These are phyloP conservation scores for Cytospora leucostoma DNA, from an alignment of 2,329 filamentous ascomycete species.

Conservation along the genomic window DNA sequence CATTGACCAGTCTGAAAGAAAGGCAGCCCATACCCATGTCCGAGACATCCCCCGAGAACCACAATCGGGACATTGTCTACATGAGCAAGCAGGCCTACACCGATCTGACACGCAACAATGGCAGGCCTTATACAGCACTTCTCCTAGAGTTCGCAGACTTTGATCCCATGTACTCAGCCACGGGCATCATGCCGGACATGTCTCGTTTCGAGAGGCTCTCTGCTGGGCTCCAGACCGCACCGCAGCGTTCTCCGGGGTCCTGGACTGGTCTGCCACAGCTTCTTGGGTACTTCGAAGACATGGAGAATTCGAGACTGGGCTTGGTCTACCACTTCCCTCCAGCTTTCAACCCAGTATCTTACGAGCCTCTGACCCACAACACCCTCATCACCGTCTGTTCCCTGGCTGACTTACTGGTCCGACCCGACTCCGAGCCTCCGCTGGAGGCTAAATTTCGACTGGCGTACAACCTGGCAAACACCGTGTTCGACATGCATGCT, in stretches of 20 bases:
- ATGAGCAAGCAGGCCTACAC: slow-evolving; percentile 56
- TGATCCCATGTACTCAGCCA: slow-evolving; percentile 62
- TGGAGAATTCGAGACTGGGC: slow-evolving; percentile 68
- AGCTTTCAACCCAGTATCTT: slow-evolving; percentile 60
- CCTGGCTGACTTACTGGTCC: slow-evolving; percentile 54
- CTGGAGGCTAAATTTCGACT: slow-evolving; percentile 77
- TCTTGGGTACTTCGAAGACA: slow-evolving; percentile 74
- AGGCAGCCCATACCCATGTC: slow-evolving; percentile 44
- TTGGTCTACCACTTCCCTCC: slow-evolving; percentile 74
- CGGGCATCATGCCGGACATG: slow-evolving; percentile 66
- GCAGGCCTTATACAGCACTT: slow-evolving; percentile 54
- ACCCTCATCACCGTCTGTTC: slow-evolving; percentile 55
- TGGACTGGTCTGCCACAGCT: slow-evolving; percentile 64
- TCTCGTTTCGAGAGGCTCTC: slow-evolving; percentile 65
- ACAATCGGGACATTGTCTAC: slow-evolving; percentile 50
- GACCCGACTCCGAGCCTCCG: slow-evolving; percentile 60
- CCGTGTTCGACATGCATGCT: slow-evolving; percentile 72
- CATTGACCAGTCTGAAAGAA: slow-evolving; percentile 51
- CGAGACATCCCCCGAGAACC: slow-evolving; percentile 36
- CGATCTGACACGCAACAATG: slow-evolving; percentile 47
- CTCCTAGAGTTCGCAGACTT: slow-evolving; percentile 72
- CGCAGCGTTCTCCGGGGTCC: slow-evolving; percentile 53
- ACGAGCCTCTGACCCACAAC: slow-evolving; percentile 52
- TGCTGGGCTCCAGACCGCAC: slow-evolving; percentile 56
- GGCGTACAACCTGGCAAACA: slow-evolving; percentile 70